A percentile compares a stretch with the other conserved stretches of the same genome.
Conservation (phyloP, 148 eudicot species). For the Mesembryanthemum crystallinum region DNA sequence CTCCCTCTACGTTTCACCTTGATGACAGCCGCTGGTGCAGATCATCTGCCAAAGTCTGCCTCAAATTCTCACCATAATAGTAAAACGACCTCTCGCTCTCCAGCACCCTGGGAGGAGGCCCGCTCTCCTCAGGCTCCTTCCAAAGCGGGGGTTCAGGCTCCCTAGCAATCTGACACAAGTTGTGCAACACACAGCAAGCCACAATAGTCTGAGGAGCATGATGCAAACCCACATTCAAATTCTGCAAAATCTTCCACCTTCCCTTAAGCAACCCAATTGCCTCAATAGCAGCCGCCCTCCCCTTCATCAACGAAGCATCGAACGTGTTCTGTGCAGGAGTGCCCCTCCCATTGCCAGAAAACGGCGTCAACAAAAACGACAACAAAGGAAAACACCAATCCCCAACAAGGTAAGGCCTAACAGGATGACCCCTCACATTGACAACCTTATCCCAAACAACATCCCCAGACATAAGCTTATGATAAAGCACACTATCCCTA, state of each 20-base stretch:
- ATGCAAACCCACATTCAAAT: constrained; percentile 75
- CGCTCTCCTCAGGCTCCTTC: constrained; percentile 80
- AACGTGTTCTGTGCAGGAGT: constrained; percentile 69
- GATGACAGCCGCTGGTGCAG: constrained; percentile 63
- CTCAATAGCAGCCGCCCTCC: constrained; percentile 65
- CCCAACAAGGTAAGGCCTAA: constrained; percentile 83
- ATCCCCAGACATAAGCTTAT: constrained; percentile 73
- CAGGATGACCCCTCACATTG: constrained; percentile 76
- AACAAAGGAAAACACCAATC: constrained; percentile 81
- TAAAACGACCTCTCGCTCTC: constrained; percentile 69
- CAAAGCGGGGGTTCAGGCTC: constrained; percentile 87
- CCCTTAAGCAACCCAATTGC: constrained; percentile 85
- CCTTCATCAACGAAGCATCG: constrained; percentile 77
- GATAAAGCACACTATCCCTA: constrained; percentile 76
- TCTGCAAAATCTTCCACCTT: constrained; percentile 92
- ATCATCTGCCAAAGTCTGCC: constrained; percentile 88
- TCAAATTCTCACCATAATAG: constrained; percentile 66
- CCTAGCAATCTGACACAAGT: constrained; percentile 89
- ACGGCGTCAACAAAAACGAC: constrained; percentile 82
- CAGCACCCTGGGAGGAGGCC: constrained; percentile 57
- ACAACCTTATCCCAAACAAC: constrained; percentile 81
- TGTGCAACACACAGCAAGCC: constrained; percentile 97
- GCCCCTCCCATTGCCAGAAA: constrained; percentile 46
- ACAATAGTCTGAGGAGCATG: constrained; percentile 99
- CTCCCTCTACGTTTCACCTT: constrained; percentile 40